A percentile compares a stretch with the other conserved stretches of the same genome.
Evolutionary conservation across 2,329 filamentous ascomycete species (phyloP).

Genomic region (Rhynchosporium graminicola): DNA sequence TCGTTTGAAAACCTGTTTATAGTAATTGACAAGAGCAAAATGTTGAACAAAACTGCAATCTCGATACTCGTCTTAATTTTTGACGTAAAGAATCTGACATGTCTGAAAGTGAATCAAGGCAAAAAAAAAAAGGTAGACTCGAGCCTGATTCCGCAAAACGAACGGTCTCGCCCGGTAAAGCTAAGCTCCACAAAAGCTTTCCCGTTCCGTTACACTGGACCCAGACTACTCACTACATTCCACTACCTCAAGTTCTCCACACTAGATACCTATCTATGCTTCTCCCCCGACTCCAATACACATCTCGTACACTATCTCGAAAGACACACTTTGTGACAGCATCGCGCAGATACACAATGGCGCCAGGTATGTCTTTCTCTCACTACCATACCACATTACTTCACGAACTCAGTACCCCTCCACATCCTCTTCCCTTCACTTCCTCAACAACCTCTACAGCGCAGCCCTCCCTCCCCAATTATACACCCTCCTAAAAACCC

Average conservation of each 20-base stretch:
- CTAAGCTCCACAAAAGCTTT: conserved; percentile 21
- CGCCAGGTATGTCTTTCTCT: conserved; percentile 35
- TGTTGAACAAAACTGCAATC: background rate
- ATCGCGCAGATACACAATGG: conserved; percentile 35
- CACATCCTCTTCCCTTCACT: conserved; percentile 19
- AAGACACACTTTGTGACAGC: conserved; percentile 24
- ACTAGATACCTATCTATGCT: background rate
- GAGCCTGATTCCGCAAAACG: too few relatives aligned
- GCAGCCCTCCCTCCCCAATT: conserved; percentile 9
- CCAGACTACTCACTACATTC: conserved; percentile 2
- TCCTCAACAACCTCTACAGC: conserved; percentile 11
- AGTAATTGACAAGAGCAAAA: conserved; percentile 1
- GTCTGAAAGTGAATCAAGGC: too few relatives aligned
- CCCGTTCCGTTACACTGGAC: background rate
- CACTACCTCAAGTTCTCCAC: conserved; percentile 8
- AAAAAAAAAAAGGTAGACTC: too few relatives aligned
- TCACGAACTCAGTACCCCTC: conserved; percentile 21
- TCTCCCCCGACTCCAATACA: conserved; percentile 28
- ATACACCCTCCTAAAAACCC: conserved; percentile 15
- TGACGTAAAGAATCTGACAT: too few relatives aligned
- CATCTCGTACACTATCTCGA: conserved; percentile 27
- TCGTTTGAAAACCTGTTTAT: background rate
- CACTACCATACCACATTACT: conserved; percentile 13
- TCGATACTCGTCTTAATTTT: too few relatives aligned
- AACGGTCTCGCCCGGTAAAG: conserved; percentile 18